Conservation (phyloP, 306 rosid genomes). For the Lagenaria siceraria region DNA sequence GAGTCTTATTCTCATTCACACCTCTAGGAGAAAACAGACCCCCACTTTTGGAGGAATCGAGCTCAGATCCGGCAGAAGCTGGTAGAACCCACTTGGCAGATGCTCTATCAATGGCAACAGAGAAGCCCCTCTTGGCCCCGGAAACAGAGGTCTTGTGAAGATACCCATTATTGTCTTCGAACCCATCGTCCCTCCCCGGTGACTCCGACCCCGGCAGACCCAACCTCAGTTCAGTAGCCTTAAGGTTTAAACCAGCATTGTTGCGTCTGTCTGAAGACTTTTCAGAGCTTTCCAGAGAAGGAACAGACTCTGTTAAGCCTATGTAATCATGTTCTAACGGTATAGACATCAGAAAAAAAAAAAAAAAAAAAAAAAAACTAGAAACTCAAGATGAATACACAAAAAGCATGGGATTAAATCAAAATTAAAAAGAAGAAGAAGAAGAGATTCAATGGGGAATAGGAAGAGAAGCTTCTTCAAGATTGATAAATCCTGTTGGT, state of each 20-base stretch:
- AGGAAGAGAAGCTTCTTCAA: slow-evolving; percentile 14
- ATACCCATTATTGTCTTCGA: slow-evolving; percentile 17
- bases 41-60: slow-evolving; percentile 38
- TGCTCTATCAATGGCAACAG: slow-evolving; percentile 65
- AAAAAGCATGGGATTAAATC: slow-evolving; percentile 22
- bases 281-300: slow-evolving; percentile 53
- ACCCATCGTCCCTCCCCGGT: slow-evolving; percentile 42
- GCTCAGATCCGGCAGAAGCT: slow-evolving; percentile 57
- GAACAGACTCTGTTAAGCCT: slow-evolving; percentile 42
- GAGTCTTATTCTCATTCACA: slow-evolving; percentile 22
- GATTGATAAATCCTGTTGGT: neutral
- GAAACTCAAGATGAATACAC: slow-evolving; percentile 10
- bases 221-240: slow-evolving; percentile 83
- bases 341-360: slow-evolving; percentile 55
- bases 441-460: slow-evolving; percentile 7
- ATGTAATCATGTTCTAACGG: slow-evolving; percentile 57
- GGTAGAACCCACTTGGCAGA: slow-evolving; percentile 61
- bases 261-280: slow-evolving; percentile 18
- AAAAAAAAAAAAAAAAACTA: slow-evolving; percentile 19
- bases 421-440: slow-evolving; percentile 4
- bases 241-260: slow-evolving; percentile 45
- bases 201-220: slow-evolving; percentile 86
- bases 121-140: slow-evolving; percentile 84
- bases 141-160: slow-evolving; percentile 37
- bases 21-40: slow-evolving; percentile 53